Evolutionary conservation across 2,329 filamentous ascomycete genomes (phyloP), one percentile per base, ranked within the genome.

Genomic region (Neopestalotiopsis rosae): DNA sequence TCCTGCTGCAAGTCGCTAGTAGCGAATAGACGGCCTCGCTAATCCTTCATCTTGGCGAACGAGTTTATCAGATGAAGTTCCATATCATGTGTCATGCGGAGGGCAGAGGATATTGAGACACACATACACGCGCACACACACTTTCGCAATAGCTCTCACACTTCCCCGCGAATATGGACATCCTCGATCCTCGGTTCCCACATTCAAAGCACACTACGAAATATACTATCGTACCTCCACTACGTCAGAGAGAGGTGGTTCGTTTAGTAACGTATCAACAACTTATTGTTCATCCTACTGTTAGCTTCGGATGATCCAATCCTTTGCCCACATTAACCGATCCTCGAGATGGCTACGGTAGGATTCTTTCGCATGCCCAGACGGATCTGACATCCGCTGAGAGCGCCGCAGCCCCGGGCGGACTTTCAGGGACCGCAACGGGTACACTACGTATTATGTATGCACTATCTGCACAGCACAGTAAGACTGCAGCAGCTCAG

Each of bases 371-470:
- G 34, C 30, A 10, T 40, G 59, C 59, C 59, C 34, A 62, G 57
- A 40, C 59, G 59, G 59, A 62, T 34, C 28, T 20, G 28, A 40
- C 59, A 38, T 40, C 59, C 59, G 59, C 32, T 62, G 59, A 17
- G 32, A 62, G 32, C 59, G 59, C 59, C 59, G 59, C 59, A 62
- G 59, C 32, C 59, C 20, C 34, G 4, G 59, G 14, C 30, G 28
- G 34, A 17, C 30, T 34, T 40, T 40, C n/a, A 62, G 34, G 59
- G 40, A 62, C 30, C 30, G 59, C 59, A 61, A 62, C 34, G 34
- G 34, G 34, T 7, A 38, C 34, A 38, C 34, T 38, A 38, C 34
- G 24, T 28, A 28, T 28, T 38, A 38, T 10, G 34, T 38, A 38
- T 30, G 10, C 5, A 20, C 59, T 38, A n/a, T n/a, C n/a, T 17